Base-by-base conservation (phyloP, 176 grass and related monocot species). In the Rhynchospora tenuis region DNA sequence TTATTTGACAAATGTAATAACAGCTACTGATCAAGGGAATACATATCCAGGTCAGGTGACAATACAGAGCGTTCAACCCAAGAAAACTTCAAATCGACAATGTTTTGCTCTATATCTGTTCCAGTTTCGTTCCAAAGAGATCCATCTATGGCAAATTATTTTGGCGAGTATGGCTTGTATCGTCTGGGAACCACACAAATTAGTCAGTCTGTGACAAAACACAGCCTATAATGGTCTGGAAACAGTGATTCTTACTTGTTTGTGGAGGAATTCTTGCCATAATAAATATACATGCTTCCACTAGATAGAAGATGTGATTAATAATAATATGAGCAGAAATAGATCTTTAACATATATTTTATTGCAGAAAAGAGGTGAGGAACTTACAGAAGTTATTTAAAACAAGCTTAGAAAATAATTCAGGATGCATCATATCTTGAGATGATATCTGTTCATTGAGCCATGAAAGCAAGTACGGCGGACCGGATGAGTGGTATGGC, bases 341-440 rank as follows among this genome's bases (percentile, higher is more conserved):
- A 81, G 63, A 44, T 63, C 14, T 45, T 24, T 80, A 45, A 80
- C 16, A 44, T 22, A 66, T 20, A 63, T 5, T 7, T 52, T 7
- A 84, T 68, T 51, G 10, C 90, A 73, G 56, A 60, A 68, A 82
- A 27, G 81, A 28, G 73, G 11, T 50, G 81, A 67, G 48, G 61
- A 89, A 92, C 94, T 97, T 86, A 97, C 94, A 97, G 46, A 97
- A 97, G 83, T 87, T 97, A 87, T 90, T 98, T 16, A 93, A 87
- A 58, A 98, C 81, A 43, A 98, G 92, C 82, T 98, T 93, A 43
- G 95, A 92, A 83, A 94, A 93, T 23, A 91, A 84, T 60, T 98
- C 95, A 75, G 92, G 90, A 55, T 94, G 92, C 95, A 98, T 98
- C 95, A 98, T 98, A 69, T 94, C 89, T 80, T 98, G 88, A 59